phyloP scores from a whole-genome alignment of 768 basidiomycete species.

The Solioccasus polychromus region DNA sequence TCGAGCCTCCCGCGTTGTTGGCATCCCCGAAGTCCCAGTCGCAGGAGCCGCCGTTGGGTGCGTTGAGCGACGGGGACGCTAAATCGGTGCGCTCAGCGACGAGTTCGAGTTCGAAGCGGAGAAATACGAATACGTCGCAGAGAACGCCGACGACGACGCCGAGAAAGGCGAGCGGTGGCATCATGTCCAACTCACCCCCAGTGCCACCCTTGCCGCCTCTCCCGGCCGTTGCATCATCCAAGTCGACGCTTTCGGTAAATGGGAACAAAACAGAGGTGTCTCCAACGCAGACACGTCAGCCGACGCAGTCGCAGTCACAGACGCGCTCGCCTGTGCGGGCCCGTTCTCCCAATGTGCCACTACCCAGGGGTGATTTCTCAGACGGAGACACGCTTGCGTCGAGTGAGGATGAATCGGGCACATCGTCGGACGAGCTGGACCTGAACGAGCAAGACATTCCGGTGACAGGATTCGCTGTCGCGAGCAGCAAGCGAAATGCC shows the following conservation, averaged over 20 bases:
- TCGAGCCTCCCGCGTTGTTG: conserved; percentile 23
- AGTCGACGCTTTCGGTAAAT: conserved; percentile 15
- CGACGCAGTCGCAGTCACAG: conserved; percentile 5
- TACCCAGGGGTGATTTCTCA: conserved; percentile 24
- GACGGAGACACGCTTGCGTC: conserved; percentile 27
- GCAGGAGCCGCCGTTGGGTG: conserved; percentile 16
- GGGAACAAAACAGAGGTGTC: conserved; percentile 11
- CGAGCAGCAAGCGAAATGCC: conserved; percentile 88
- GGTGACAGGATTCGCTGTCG: conserved; percentile 96
- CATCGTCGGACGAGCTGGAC: conserved; percentile 34
- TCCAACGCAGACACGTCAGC: conserved; percentile 1
- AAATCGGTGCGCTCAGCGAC: conserved; percentile 25
- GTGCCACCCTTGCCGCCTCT: conserved; percentile 36
- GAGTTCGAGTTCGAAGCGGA: conserved; percentile 28
- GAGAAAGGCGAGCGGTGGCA: too few species aligned
- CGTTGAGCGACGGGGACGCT: conserved; percentile 21
- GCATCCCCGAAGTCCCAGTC: conserved; percentile 11
- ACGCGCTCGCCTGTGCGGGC: conserved; percentile 9
- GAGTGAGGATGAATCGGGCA: conserved; percentile 30
- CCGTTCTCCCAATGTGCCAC: conserved; percentile 19
- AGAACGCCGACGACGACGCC: too few species aligned
- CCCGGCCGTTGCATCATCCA: conserved; percentile 17
- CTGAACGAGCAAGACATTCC: conserved; percentile 66
- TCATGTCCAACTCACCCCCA: conserved; percentile 59
- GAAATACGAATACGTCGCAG: conserved; percentile 19